These are phyloP conservation scores for Misopates orontium DNA, from an alignment of 257 asterid species.

Conservation along the genomic window DNA sequence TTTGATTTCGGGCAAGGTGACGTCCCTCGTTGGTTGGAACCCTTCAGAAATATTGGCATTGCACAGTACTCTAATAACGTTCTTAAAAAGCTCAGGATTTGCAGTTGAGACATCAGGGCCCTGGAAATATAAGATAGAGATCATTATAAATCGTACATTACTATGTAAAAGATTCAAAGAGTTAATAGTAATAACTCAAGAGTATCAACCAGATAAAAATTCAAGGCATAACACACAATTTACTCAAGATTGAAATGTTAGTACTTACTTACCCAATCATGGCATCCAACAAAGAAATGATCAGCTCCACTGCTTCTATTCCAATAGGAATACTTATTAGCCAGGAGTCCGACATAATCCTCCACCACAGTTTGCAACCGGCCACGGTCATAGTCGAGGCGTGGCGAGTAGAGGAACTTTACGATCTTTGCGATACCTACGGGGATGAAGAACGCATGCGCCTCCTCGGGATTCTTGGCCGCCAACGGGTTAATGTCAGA, in stretches of 20 bases:
- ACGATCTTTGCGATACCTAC: slow-evolving; percentile 39
- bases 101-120: slow-evolving; percentile 44
- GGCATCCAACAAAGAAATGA: slow-evolving; percentile 64
- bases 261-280: slow-evolving; percentile 54
- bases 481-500: slow-evolving; percentile 6
- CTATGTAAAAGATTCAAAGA: too few species aligned
- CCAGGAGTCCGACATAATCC: slow-evolving; percentile 41
- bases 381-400: slow-evolving; percentile 24
- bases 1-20: slow-evolving; percentile 55
- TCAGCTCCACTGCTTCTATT: slow-evolving; percentile 58
- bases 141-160: too few species aligned
- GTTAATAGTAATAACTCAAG: too few species aligned
- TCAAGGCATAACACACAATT: too few species aligned
- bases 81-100: slow-evolving; percentile 34
- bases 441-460: slow-evolving; percentile 54
- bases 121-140: slow-evolving; percentile 26
- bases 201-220: too few species aligned
- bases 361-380: slow-evolving; percentile 32
- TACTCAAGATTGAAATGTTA: too few species aligned
- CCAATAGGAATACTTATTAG: slow-evolving; percentile 54
- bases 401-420: slow-evolving; percentile 38
- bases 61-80: slow-evolving; percentile 58
- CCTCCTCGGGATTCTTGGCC: slow-evolving; percentile 44
- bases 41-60: slow-evolving; percentile 68
- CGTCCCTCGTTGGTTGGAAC: slow-evolving; percentile 51